Evolutionary conservation across 106 monocot genomes (phyloP).

Genomic region (Platanthera guangdongensis): DNA sequence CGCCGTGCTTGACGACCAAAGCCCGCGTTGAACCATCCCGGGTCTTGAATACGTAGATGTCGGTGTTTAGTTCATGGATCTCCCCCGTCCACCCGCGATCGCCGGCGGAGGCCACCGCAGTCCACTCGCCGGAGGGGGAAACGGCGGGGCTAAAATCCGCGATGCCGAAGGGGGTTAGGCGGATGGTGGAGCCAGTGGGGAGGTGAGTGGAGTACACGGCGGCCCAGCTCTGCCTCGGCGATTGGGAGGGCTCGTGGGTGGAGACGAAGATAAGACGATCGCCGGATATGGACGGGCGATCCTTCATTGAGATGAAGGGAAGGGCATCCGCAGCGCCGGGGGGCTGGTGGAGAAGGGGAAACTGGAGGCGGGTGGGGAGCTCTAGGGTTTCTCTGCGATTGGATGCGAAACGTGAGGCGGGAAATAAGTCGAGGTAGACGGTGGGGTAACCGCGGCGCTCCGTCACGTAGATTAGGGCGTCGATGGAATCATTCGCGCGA

Average conservation of each 20-base stretch:
- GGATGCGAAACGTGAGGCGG: conserved; percentile 10
- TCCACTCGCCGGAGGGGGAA: conserved; percentile 82
- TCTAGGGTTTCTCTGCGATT: conserved; percentile 11
- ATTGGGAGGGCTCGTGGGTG: conserved; percentile 37
- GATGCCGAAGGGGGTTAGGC: conserved; percentile 51
- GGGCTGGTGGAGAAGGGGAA: conserved; percentile 11
- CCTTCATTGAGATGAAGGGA: conserved; percentile 39
- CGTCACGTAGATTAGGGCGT: conserved; percentile 48
- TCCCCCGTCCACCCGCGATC: conserved; percentile 45
- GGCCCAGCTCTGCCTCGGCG: conserved; percentile 61
- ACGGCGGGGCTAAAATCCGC: conserved; percentile 84
- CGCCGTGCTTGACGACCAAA: conserved; percentile 43
- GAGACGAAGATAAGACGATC: conserved; percentile 69
- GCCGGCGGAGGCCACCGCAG: conserved; percentile 72
- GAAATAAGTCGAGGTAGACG: conserved; percentile 44
- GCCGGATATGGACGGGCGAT: conserved; percentile 57
- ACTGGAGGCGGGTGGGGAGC: conserved; percentile 14
- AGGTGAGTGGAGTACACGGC: conserved; percentile 85
- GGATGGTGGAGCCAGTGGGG: conserved; percentile 26
- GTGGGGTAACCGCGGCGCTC: conserved; percentile 56
- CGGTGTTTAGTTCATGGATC: conserved; percentile 49
- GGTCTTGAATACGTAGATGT: conserved; percentile 63
- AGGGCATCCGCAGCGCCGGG: not conserved
- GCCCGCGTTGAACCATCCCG: conserved; percentile 48
- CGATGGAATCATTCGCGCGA: not conserved